Conservation (phyloP, 2,329 filamentous ascomycete species). For the Karstenula rhodostoma region DNA sequence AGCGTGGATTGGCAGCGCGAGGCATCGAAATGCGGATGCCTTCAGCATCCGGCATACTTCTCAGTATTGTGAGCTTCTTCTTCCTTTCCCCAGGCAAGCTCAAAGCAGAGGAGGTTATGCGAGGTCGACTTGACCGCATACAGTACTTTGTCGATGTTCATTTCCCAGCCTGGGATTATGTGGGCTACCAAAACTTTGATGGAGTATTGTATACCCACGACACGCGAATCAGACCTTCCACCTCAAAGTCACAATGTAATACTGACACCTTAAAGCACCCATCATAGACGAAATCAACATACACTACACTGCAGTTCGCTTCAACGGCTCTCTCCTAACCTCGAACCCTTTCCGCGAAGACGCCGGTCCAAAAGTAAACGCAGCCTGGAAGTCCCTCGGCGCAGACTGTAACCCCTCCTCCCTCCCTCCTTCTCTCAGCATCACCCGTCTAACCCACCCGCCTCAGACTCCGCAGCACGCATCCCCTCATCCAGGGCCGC, state of each 20-base stretch:
- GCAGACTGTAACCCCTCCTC: constrained; percentile 57
- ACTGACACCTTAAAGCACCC: constrained; percentile 34
- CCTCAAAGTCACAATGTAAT: neutral
- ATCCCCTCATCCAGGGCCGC: constrained; percentile 60
- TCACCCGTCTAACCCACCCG: neutral
- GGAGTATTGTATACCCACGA: too few relatives aligned
- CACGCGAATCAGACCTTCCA: neutral
- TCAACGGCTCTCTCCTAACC: constrained; percentile 66
- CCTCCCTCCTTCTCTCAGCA: neutral
- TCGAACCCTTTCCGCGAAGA: constrained; percentile 62
- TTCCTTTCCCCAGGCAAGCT: neutral
- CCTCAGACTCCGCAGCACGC: constrained; percentile 49
- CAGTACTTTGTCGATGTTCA: too few relatives aligned
- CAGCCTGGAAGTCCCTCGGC: constrained; percentile 64
- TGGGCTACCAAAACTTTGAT: too few relatives aligned
- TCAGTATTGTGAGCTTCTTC: constrained; percentile 38
- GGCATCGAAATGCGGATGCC: constrained; percentile 29
- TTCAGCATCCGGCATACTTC: constrained; percentile 42
- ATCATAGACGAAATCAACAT: constrained; percentile 52
- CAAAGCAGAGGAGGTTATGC: too few relatives aligned
- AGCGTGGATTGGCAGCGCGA: constrained; percentile 26
- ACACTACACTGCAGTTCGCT: constrained; percentile 52
- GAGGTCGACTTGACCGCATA: too few relatives aligned
- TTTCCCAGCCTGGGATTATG: too few relatives aligned
- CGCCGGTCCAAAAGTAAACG: constrained; percentile 63